Base-by-base conservation (phyloP, 371 early-diverging fungal genomes). In the Mucor saturninus region DNA sequence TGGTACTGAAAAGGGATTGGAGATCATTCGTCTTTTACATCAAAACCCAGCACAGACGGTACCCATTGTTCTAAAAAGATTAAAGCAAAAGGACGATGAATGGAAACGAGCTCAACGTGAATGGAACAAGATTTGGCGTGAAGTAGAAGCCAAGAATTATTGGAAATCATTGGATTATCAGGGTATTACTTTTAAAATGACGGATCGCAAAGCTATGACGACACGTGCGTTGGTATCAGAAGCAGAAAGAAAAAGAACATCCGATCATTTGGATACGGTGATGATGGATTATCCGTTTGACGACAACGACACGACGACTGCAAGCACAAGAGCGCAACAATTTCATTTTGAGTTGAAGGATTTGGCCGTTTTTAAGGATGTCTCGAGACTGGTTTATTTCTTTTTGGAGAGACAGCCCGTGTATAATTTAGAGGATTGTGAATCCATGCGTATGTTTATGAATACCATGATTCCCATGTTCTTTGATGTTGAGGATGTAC, bases 81-180 rank as follows among this genome's bases (percentile, higher is more conserved):
- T 99, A 11, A 96, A 97, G 81, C 95, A 95, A 69, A 98, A 98
- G 72, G 98, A 98, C 71, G 97, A 97, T 68, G 98, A 98, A 75
- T 98, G 98, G 96, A 91, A 94, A 38, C 61, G 76, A 1, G 75
- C 82, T 13, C 82, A 80, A 32, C 45, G 95, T 53, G 93, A 94
- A 58, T 93, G 91, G 87, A 90, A 92, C 74, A 96, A 97, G 75
- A 85, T 97, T 14, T 99, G 99, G 99, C 86, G 97, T 28, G 95
- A 97, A 58, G 81, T 90, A n/a, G 95, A 98, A 43, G 74, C 85
- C 39, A 94, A 93, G 70, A 98, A 98, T 83, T 98, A 91, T 83
- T 96, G 94, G 82, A 98, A 98, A 71, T 91, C 99, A 0, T 81
- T 99, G 42, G 99, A 99, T 78, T 92, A 95, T 69, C 93, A 93